Percentiles rank a stretch among this genome's conserved stretches.
phyloP scores from a whole-genome alignment of 768 basidiomycete genomes.

The Myochromella boudieri region DNA sequence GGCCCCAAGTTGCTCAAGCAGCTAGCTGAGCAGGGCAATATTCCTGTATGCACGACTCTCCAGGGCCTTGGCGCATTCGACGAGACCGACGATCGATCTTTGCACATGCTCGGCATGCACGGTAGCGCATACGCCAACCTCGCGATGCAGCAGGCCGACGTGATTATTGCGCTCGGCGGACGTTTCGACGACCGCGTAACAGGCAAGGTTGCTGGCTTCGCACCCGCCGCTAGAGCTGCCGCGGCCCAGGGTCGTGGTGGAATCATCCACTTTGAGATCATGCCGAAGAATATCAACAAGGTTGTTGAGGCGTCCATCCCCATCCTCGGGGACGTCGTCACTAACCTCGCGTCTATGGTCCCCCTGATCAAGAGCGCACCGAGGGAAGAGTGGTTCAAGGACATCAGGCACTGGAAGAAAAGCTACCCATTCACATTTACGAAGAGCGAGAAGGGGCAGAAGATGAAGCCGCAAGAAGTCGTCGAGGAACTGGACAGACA shows the following conservation, averaged over 20 bases:
- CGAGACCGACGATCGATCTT: slow-evolving; percentile 78
- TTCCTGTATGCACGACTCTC: slow-evolving; percentile 95
- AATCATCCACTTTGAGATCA: slow-evolving; percentile 99
- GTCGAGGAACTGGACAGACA: slow-evolving; percentile 89
- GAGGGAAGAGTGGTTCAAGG: slow-evolving; percentile 78
- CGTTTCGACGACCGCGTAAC: slow-evolving; percentile 99
- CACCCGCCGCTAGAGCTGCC: slow-evolving; percentile 86
- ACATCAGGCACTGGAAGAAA: slow-evolving; percentile 83
- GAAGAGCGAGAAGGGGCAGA: slow-evolving; percentile 58
- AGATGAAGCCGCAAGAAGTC: slow-evolving; percentile 96
- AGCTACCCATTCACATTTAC: slow-evolving; percentile 89
- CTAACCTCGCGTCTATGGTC: slow-evolving; percentile 79
- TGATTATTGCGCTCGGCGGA: slow-evolving; percentile 95
- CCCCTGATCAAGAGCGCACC: slow-evolving; percentile 68
- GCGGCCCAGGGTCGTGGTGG: slow-evolving; percentile 86
- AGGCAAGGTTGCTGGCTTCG: slow-evolving; percentile 85
- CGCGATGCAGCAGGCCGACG: slow-evolving; percentile 96
- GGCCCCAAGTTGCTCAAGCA: slow-evolving; percentile 82
- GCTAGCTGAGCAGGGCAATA: slow-evolving; percentile 83
- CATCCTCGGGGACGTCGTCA: slow-evolving; percentile 89
- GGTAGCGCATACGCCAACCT: slow-evolving; percentile 96
- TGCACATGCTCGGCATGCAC: slow-evolving; percentile 99
- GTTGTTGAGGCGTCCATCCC: slow-evolving; percentile 94
- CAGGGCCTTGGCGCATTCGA: slow-evolving; percentile 96
- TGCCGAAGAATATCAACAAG: slow-evolving; percentile 99